Percentiles rank a stretch among this genome's conserved stretches.
Conservation (phyloP, 768 basidiomycete species). For the Russula abietina region DNA sequence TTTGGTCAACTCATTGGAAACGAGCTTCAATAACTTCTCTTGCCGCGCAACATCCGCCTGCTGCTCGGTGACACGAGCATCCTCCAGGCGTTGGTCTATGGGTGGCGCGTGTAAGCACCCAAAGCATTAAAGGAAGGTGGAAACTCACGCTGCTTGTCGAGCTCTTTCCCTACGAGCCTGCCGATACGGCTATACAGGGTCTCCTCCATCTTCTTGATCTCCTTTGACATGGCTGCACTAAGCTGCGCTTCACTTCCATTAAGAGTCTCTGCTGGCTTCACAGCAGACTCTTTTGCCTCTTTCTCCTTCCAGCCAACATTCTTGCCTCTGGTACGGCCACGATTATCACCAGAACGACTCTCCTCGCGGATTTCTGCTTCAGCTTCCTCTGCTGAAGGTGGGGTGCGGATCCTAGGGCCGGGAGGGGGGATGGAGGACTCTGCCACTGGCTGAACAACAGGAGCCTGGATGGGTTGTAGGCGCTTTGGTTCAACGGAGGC, state of each 20-base stretch:
- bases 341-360: slow-evolving; percentile 42
- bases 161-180: slow-evolving; percentile 76
- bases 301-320: slow-evolving; percentile 59
- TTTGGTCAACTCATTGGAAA: slow-evolving; percentile 79
- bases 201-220: slow-evolving; percentile 81
- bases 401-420: slow-evolving; percentile 47
- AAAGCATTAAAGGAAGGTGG: slow-evolving; percentile 15
- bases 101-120: slow-evolving; percentile 3
- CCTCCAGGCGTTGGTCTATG: slow-evolving; percentile 78
- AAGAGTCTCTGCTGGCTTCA: slow-evolving; percentile 32
- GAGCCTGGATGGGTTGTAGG: slow-evolving; percentile 23
- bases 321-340: slow-evolving; percentile 50
- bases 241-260: slow-evolving; percentile 45
- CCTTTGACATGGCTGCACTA: slow-evolving; percentile 57
- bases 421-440: slow-evolving; percentile 27
- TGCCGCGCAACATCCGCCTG: slow-evolving; percentile 77
- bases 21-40: slow-evolving; percentile 84
- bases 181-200: slow-evolving; percentile 69
- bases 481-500: slow-evolving; percentile 26
- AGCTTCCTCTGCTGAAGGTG: slow-evolving; percentile 62
- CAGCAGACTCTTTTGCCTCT: slow-evolving; percentile 42
- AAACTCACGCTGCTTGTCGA: slow-evolving; percentile 81
- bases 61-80: slow-evolving; percentile 70
- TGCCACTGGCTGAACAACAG: slow-evolving; percentile 23
- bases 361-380: slow-evolving; percentile 67